A percentile compares a stretch with the other conserved stretches of the same genome.
Conservation (phyloP, 768 basidiomycete genomes). For the Gelatoporia subvermispora region DNA sequence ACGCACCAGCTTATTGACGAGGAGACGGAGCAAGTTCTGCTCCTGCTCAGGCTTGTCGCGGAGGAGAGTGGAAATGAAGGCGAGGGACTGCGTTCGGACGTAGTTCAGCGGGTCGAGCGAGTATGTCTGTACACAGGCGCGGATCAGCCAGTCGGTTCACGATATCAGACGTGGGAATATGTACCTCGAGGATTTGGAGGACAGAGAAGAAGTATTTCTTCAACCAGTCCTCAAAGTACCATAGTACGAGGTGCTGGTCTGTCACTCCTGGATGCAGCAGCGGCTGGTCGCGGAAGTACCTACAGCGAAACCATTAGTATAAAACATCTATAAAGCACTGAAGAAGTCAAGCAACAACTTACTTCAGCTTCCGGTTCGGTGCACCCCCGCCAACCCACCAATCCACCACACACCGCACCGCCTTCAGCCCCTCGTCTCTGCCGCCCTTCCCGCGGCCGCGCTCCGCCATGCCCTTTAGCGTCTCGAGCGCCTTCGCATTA, state of each 20-base stretch:
- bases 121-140: conserved; percentile 45
- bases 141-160: background rate
- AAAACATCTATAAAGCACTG: too few relatives aligned
- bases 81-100: conserved; percentile 80
- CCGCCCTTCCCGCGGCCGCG: conserved; percentile 79
- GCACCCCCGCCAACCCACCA: conserved; percentile 98
- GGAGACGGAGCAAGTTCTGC: conserved; percentile 86
- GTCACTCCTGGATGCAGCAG: conserved; percentile 56
- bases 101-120: conserved; percentile 84
- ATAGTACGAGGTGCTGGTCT: conserved; percentile 70
- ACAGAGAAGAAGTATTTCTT: conserved; percentile 96
- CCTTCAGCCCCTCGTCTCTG: conserved; percentile 89
- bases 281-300: conserved; percentile 90
- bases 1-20: conserved; percentile 90
- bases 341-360: conserved; percentile 21
- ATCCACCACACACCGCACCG: conserved; percentile 86
- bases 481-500: conserved; percentile 76
- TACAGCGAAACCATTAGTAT: conserved; percentile 23
- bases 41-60: conserved; percentile 94
- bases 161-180: conserved; percentile 9
- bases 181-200: conserved; percentile 84
- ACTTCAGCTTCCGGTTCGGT: conserved; percentile 83
- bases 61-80: conserved; percentile 73
- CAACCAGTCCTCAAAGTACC: conserved; percentile 96
- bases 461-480: conserved; percentile 71